A percentile compares a stretch with the other conserved stretches of the same genome.
Conservation (phyloP, 805 yeast genomes). For the Candida dendrica region DNA sequence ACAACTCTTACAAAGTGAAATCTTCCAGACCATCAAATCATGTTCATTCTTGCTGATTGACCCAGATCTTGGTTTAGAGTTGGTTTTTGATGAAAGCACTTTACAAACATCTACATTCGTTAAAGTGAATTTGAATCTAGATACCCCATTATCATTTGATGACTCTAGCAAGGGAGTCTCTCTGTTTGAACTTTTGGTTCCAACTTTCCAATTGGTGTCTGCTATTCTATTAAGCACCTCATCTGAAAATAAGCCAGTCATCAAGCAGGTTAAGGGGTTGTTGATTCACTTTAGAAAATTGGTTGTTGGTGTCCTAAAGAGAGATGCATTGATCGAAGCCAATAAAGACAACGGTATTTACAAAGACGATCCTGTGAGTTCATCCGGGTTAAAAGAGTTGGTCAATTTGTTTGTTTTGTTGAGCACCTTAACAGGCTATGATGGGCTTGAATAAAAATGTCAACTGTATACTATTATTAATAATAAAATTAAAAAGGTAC, state of each 20-base stretch:
- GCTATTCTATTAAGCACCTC: slow-evolving; percentile 72
- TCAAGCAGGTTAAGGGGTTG: slow-evolving; percentile 43
- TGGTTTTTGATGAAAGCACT: slow-evolving; percentile 33
- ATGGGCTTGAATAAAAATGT: slow-evolving; percentile 23
- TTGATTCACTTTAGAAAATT: slow-evolving; percentile 46
- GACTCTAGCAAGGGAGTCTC: slow-evolving; percentile 33
- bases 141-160: slow-evolving; percentile 38
- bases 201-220: slow-evolving; percentile 64
- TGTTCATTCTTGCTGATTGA: slow-evolving; percentile 58
- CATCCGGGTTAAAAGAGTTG: slow-evolving; percentile 40
- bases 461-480: too few relatives aligned
- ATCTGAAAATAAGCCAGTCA: slow-evolving; percentile 57
- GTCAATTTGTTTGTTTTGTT: slow-evolving; percentile 49
- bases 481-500: too few relatives aligned
- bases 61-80: slow-evolving; percentile 69
- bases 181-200: slow-evolving; percentile 60
- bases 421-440: slow-evolving; percentile 40
- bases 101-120: slow-evolving; percentile 25
- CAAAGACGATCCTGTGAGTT: slow-evolving; percentile 22
- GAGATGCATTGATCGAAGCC: slow-evolving; percentile 35
- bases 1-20: slow-evolving; percentile 64
- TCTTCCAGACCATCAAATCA: slow-evolving; percentile 54
- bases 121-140: slow-evolving; percentile 42
- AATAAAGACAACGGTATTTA: slow-evolving; percentile 20
- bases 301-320: slow-evolving; percentile 54